A percentile compares a stretch with the other conserved stretches of the same genome.
Evolutionary conservation across 163 green algal genomes (phyloP).

Genomic region (Scenedesmus sp.): DNA sequence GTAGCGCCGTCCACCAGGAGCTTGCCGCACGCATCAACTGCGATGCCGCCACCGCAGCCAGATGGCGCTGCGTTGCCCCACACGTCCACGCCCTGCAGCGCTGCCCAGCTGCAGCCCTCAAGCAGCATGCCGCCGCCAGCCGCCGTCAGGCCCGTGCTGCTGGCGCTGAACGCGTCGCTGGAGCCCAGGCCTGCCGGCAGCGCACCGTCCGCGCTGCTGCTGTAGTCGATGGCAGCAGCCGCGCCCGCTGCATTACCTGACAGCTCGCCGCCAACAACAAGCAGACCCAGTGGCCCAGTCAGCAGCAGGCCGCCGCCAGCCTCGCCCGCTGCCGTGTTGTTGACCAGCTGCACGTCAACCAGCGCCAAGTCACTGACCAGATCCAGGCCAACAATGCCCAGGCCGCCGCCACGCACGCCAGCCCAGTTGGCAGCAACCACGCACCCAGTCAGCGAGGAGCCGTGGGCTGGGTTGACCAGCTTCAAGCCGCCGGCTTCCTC

Average conservation of each 20-base stretch:
- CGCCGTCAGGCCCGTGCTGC: neutral
- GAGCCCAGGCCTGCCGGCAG: neutral
- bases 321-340: constrained; percentile 45
- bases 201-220: neutral
- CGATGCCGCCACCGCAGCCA: constrained; percentile 39
- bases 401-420: constrained; percentile 32
- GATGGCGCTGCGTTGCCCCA: constrained; percentile 46
- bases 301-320: constrained; percentile 34
- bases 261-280: constrained; percentile 31
- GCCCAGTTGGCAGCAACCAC: constrained; percentile 28
- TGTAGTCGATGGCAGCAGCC: constrained; percentile 1
- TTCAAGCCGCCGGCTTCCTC: constrained; percentile 42
- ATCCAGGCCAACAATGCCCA: constrained; percentile 19
- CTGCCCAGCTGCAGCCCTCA: constrained; percentile 22
- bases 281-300: constrained; percentile 28
- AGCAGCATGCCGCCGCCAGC: constrained; percentile 39
- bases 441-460: neutral
- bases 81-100: constrained; percentile 25
- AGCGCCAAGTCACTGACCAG: constrained; percentile 23
- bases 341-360: neutral
- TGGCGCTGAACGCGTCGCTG: neutral
- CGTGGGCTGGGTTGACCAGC: constrained; percentile 39
- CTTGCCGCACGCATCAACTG: neutral
- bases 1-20: constrained; percentile 12
- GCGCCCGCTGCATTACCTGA: constrained; percentile 46